These are phyloP conservation scores for Zygoascus flipseniorum DNA, from an alignment of 805 yeast genomes.

Conservation along the genomic window DNA sequence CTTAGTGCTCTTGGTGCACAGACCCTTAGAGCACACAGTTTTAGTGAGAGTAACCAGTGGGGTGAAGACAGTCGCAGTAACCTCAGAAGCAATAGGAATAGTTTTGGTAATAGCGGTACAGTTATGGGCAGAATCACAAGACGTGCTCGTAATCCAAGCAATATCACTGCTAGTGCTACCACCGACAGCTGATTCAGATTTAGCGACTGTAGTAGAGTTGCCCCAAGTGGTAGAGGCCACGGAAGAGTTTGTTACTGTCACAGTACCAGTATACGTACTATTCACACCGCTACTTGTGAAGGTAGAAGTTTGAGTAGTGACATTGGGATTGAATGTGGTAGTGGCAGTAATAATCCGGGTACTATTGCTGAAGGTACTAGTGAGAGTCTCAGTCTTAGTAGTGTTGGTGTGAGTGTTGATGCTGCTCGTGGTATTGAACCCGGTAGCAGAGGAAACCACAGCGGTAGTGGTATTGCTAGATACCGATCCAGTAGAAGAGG, in stretches of 20 bases:
- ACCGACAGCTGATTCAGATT: background rate
- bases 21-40: slow-evolving; percentile 7
- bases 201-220: background rate
- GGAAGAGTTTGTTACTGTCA: background rate
- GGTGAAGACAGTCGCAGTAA: slow-evolving; percentile 1
- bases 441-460: background rate
- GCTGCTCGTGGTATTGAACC: background rate
- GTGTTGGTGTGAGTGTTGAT: background rate
- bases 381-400: background rate
- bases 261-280: background rate
- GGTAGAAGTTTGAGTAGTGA: background rate
- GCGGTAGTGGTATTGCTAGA: background rate
- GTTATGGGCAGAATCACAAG: background rate
- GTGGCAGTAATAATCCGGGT: background rate
- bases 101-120: background rate
- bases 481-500: background rate
- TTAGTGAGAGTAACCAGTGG: slow-evolving; percentile 3
- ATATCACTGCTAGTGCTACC: background rate
- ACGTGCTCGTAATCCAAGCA: background rate
- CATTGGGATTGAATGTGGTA: background rate
- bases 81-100: slow-evolving; percentile 1
- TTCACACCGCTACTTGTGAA: background rate
- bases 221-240: background rate
- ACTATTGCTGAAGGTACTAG: background rate
- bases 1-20: slow-evolving; percentile 4